These are phyloP conservation scores for Echria macrotheca DNA, from an alignment of 495 filamentous ascomycete species.

Conservation along the genomic window DNA sequence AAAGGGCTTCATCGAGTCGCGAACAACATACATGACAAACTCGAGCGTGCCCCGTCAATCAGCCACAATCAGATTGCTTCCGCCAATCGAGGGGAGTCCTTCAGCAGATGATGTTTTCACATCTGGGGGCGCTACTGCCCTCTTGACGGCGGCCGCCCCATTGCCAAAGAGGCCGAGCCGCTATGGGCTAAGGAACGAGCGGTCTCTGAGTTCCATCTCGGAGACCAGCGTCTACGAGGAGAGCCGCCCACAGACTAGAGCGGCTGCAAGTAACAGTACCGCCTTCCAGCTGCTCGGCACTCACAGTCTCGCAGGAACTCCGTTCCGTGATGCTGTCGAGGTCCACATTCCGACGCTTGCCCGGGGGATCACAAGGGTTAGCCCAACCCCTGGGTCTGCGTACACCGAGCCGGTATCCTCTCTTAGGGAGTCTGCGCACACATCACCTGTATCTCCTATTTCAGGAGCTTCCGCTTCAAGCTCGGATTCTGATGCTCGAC, in stretches of 20 bases:
- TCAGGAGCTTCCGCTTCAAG: too few relatives aligned
- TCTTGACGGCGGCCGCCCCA: background rate
- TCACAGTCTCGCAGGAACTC: slow-evolving; percentile 1
- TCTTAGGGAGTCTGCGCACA: background rate
- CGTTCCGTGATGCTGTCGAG: slow-evolving; percentile 26
- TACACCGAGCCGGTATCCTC: slow-evolving; percentile 16
- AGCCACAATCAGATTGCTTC: slow-evolving; percentile 3
- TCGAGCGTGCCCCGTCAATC: slow-evolving; percentile 3
- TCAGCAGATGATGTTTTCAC: background rate
- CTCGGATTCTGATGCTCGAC: background rate
- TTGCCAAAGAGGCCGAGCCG: slow-evolving; percentile 4
- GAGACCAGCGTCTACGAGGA: slow-evolving; percentile 19
- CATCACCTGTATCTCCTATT: background rate
- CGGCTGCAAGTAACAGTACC: background rate
- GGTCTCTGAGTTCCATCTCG: slow-evolving; percentile 19
- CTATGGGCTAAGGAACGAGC: background rate
- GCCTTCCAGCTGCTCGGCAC: slow-evolving; percentile 7
- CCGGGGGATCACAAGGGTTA: slow-evolving; percentile 29
- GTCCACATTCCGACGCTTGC: slow-evolving; percentile 25
- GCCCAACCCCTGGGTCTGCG: slow-evolving; percentile 27
- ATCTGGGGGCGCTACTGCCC: background rate
- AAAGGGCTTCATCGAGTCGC: slow-evolving; percentile 12
- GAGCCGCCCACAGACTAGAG: slow-evolving; percentile 6
- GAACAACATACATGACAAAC: slow-evolving; percentile 4
- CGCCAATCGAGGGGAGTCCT: slow-evolving; percentile 4